Conservation (phyloP, 2,329 filamentous ascomycete species). For the Dothistroma pini region DNA sequence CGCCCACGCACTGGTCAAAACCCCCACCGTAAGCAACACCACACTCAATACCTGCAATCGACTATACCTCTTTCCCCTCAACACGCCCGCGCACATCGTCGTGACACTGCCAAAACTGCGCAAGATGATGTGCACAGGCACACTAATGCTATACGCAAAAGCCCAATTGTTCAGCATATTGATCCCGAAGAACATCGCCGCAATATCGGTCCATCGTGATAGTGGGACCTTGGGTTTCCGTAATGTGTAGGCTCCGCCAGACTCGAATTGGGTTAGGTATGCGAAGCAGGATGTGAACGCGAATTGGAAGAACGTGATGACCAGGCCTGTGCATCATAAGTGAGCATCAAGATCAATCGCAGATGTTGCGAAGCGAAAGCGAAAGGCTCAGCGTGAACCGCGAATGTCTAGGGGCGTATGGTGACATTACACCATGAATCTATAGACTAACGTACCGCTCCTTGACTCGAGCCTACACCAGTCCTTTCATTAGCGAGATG, state of each 20-base stretch:
- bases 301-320: slow-evolving; percentile 52
- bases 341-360: not conserved
- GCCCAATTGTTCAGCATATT: slow-evolving; percentile 98
- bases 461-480: slow-evolving; percentile 68
- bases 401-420: no score
- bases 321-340: slow-evolving; percentile 55
- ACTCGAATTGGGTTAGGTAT: slow-evolving; percentile 44
- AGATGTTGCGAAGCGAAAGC: not conserved
- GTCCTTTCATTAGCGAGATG: slow-evolving; percentile 11
- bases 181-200: slow-evolving; percentile 84
- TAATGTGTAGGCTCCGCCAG: slow-evolving; percentile 66
- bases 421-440: no score
- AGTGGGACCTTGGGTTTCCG: slow-evolving; percentile 76
- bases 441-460: slow-evolving; percentile 58
- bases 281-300: slow-evolving; percentile 60
- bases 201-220: slow-evolving; percentile 81
- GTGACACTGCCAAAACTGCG: slow-evolving; percentile 93
- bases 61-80: slow-evolving; percentile 83
- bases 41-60: slow-evolving; percentile 77
- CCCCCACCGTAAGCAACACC: slow-evolving; percentile 75
- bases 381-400: no score
- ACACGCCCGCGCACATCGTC: slow-evolving; percentile 84
- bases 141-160: slow-evolving; percentile 94
- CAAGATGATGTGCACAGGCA: slow-evolving; percentile 94
- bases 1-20: slow-evolving; percentile 83